A percentile compares a stretch with the other conserved stretches of the same genome.
phyloP scores from a whole-genome alignment of 225 moss, liverwort and hornwort species.

The Bryum argenteum region DNA sequence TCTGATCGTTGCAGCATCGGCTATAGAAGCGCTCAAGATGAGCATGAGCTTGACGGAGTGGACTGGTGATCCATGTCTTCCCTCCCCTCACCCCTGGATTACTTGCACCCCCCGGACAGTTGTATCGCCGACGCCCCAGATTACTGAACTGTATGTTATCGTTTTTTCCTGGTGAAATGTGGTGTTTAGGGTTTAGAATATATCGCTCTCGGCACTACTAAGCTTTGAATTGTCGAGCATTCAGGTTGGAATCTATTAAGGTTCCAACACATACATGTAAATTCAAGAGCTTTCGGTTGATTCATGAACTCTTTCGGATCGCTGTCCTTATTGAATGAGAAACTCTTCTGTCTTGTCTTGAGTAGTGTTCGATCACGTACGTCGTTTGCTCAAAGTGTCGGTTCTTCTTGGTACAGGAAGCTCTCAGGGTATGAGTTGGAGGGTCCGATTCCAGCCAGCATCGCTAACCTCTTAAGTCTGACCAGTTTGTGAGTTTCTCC shows the following conservation, averaged over 20 bases:
- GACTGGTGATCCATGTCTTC: conserved; percentile 38
- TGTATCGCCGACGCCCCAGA: not conserved
- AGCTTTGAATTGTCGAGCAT: no score
- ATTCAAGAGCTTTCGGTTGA: no score
- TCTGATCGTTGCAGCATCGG: conserved; percentile 18
- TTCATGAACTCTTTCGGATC: no score
- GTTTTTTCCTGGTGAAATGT: not conserved
- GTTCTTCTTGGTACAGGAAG: conserved; percentile 25
- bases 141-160: conserved; percentile 16
- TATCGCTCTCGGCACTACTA: no score
- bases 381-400: not conserved
- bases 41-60: conserved; percentile 23
- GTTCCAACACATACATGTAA: no score
- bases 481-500: conserved; percentile 29
- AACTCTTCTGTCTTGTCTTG: no score
- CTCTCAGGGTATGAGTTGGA: conserved; percentile 23
- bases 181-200: not conserved
- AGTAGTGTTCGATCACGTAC: no score
- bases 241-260: no score
- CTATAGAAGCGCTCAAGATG: conserved; percentile 27
- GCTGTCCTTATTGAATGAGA: no score
- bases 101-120: conserved; percentile 5
- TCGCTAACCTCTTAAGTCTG: conserved; percentile 22
- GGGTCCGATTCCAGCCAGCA: conserved; percentile 11
- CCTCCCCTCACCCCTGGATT: conserved; percentile 17